These are phyloP conservation scores for Salvia hispanica DNA, from an alignment of 257 asterid species.

Conservation along the genomic window DNA sequence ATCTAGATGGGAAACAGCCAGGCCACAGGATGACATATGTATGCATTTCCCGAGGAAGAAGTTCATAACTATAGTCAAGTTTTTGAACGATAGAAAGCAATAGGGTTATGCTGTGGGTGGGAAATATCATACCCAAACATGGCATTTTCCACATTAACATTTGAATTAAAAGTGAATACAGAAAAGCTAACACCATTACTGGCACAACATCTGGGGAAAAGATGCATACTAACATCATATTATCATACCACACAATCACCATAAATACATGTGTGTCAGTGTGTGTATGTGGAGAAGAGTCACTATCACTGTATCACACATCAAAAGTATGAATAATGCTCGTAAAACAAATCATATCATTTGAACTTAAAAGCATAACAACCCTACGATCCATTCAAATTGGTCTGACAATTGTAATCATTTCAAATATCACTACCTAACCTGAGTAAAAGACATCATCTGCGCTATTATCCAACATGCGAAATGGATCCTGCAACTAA, in stretches of 20 bases:
- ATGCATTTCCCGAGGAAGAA: slow-evolving; percentile 1
- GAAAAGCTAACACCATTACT: neutral
- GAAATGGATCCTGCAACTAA: too few species aligned
- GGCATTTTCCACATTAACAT: neutral
- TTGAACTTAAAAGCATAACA: neutral
- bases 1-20: neutral
- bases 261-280: neutral
- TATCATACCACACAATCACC: neutral
- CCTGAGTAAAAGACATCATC: neutral
- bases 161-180: neutral
- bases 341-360: neutral
- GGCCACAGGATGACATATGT: neutral
- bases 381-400: neutral
- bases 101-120: too few species aligned
- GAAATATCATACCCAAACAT: neutral
- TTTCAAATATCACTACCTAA: slow-evolving; percentile 1
- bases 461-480: neutral
- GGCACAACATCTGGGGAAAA: neutral
- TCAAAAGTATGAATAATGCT: neutral
- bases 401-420: neutral
- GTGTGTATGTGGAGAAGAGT: neutral
- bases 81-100: neutral
- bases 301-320: neutral
- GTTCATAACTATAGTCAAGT: neutral
- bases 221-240: neutral